Conservation (phyloP, 805 yeast genomes). For the Spencermartinsiella europaea region DNA sequence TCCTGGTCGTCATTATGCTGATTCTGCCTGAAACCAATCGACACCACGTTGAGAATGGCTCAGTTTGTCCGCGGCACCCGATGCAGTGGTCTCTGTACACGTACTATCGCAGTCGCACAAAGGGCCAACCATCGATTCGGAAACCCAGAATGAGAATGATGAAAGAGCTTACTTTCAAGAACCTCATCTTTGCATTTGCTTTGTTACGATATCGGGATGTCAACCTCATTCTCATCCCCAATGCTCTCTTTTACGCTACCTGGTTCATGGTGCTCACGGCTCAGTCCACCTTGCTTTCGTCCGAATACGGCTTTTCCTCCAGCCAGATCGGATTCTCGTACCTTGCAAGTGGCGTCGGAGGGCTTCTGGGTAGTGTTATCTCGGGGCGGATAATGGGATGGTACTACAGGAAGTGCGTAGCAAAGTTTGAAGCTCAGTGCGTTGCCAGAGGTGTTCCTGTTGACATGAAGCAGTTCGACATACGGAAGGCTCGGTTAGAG, state of each 20-base stretch:
- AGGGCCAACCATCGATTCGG: too few relatives aligned
- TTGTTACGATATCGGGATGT: conserved; percentile 44
- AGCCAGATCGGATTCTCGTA: conserved; percentile 64
- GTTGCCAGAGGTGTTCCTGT: not conserved
- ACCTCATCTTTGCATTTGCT: conserved; percentile 36
- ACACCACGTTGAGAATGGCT: conserved; percentile 65
- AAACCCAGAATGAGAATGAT: not conserved
- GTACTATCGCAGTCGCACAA: conserved; percentile 5
- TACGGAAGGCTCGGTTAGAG: conserved; percentile 49
- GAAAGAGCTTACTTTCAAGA: not conserved
- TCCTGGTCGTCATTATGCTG: conserved; percentile 31
- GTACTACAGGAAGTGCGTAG: conserved; percentile 36
- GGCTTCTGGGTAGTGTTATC: conserved; percentile 52
- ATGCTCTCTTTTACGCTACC: conserved; percentile 56
- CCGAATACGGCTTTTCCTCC: conserved; percentile 46
- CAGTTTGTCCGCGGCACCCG: conserved; percentile 42
- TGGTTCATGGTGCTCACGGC: conserved; percentile 71
- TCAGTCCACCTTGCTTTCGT: conserved; percentile 40
- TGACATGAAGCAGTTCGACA: conserved; percentile 40
- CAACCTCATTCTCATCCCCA: conserved; percentile 44
- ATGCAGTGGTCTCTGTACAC: conserved; percentile 23
- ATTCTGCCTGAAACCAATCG: conserved; percentile 74
- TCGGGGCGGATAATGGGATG: conserved; percentile 55
- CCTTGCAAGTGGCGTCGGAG: conserved; percentile 67
- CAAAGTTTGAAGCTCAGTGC: conserved; percentile 21